phyloP scores from a whole-genome alignment of 306 rosid species.

The Medicago arabica region DNA sequence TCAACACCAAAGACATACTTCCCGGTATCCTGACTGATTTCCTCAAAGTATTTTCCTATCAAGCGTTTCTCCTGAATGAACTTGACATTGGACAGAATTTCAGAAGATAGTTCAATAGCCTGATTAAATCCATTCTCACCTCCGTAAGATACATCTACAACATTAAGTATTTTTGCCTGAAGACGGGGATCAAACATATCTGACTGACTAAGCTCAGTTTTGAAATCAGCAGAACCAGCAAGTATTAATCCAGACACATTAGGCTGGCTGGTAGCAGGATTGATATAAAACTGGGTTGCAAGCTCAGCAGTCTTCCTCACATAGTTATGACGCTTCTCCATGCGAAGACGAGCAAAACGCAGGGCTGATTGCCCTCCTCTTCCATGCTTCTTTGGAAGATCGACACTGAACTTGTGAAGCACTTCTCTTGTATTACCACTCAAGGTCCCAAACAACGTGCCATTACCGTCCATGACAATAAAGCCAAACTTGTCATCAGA shows the following conservation, averaged over 20 bases:
- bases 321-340: constrained; percentile 93
- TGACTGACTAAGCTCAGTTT: constrained; percentile 92
- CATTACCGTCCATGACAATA: constrained; percentile 91
- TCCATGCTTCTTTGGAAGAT: constrained; percentile 90
- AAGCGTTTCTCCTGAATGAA: constrained; percentile 88
- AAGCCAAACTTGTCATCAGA: constrained; percentile 93
- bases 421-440: constrained; percentile 93
- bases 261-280: constrained; percentile 89
- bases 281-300: constrained; percentile 87
- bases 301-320: constrained; percentile 94
- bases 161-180: constrained; percentile 81
- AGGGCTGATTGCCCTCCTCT: constrained; percentile 96
- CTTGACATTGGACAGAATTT: constrained; percentile 84
- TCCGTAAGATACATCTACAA: constrained; percentile 89
- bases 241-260: constrained; percentile 87
- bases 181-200: constrained; percentile 97
- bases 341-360: constrained; percentile 92
- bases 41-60: constrained; percentile 93
- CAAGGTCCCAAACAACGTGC: constrained; percentile 84
- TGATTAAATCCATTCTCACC: constrained; percentile 92
- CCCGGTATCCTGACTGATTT: constrained; percentile 94
- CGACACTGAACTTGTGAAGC: constrained; percentile 89
- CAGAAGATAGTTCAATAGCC: constrained; percentile 82
- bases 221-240: constrained; percentile 94
- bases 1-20: constrained; percentile 94